Evolutionary conservation across 345 rosid species (phyloP).

Genomic region (Combretum micranthum): DNA sequence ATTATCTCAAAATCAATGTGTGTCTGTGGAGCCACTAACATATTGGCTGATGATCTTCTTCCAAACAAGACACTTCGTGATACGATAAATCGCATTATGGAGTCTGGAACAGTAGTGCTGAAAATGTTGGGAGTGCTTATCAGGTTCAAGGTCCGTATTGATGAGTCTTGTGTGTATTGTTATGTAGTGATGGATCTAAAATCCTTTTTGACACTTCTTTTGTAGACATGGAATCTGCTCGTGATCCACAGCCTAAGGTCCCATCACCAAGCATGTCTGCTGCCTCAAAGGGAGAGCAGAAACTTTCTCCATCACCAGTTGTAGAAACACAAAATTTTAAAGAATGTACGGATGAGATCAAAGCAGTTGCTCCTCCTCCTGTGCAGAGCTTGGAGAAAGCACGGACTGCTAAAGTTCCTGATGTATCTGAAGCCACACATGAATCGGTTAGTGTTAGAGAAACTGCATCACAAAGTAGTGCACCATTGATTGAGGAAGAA

Average conservation of each 20-base stretch:
- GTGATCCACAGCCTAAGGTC: conserved; percentile 54
- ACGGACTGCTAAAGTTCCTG: conserved; percentile 31
- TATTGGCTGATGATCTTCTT: conserved; percentile 93
- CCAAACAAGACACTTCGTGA: conserved; percentile 95
- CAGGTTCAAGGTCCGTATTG: conserved; percentile 76
- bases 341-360: conserved; percentile 33
- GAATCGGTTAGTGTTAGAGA: conserved; percentile 71
- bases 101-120: conserved; percentile 82
- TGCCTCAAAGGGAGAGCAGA: conserved; percentile 67
- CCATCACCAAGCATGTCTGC: conserved; percentile 74
- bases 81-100: conserved; percentile 86
- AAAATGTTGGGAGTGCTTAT: conserved; percentile 67
- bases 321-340: conserved; percentile 32
- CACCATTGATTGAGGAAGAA: conserved; percentile 52
- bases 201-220: conserved; percentile 5
- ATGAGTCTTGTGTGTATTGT: neutral
- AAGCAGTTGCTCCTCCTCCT: conserved; percentile 34
- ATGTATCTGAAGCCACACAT: conserved; percentile 58
- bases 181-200: conserved; percentile 4
- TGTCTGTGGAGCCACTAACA: conserved; percentile 74
- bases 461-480: conserved; percentile 60
- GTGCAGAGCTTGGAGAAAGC: conserved; percentile 34
- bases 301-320: conserved; percentile 18
- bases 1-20: conserved; percentile 74
- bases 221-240: conserved; percentile 79